These are phyloP conservation scores for Plectosphaerella plurivora DNA, from an alignment of 2,329 filamentous ascomycete genomes.

Conservation along the genomic window DNA sequence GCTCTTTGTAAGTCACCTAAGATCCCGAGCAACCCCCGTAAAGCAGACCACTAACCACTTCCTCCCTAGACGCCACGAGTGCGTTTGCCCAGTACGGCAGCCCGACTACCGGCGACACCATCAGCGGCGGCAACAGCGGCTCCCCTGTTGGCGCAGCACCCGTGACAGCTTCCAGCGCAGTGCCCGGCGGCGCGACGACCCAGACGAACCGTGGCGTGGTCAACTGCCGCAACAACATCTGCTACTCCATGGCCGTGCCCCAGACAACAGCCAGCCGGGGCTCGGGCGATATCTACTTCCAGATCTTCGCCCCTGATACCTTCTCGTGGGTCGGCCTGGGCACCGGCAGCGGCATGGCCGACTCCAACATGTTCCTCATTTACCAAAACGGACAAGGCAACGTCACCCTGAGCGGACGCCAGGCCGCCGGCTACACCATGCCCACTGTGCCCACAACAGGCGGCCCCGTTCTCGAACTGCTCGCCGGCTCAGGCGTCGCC, in stretches of 20 bases:
- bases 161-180: background rate
- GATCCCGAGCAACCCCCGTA: background rate
- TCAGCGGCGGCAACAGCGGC: background rate
- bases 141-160: background rate
- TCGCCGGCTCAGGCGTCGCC: conserved; percentile 54
- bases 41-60: background rate
- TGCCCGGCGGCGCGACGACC: background rate
- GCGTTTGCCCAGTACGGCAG: background rate
- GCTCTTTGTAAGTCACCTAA: background rate
- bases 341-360: conserved; percentile 50
- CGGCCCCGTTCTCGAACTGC: conserved; percentile 42
- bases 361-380: conserved; percentile 57
- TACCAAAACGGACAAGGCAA: conserved; percentile 56
- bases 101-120: background rate
- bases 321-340: conserved; percentile 31
- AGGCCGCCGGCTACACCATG: conserved; percentile 39
- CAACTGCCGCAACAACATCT: conserved; percentile 39
- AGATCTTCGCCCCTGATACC: background rate
- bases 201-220: background rate
- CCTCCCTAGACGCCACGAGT: background rate
- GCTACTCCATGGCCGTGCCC: conserved; percentile 54
- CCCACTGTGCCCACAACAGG: conserved; percentile 38
- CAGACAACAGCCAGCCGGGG: conserved; percentile 38
- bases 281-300: conserved; percentile 45
- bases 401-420: conserved; percentile 56